Conservation (phyloP, 805 yeast species). For the Isabelozyma rhagii region DNA sequence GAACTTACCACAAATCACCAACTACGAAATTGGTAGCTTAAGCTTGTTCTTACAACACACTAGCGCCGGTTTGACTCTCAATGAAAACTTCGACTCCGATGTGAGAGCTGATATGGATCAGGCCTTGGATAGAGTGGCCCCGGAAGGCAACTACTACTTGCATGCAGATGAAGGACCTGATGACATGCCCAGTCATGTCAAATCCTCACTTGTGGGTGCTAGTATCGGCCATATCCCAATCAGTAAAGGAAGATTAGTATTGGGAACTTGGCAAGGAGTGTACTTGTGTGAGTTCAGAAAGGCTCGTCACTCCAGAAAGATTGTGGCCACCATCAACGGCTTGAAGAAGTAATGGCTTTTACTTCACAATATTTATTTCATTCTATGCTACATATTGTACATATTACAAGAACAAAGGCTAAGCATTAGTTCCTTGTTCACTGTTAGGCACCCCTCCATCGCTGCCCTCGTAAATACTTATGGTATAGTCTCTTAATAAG, state of each 20-base stretch:
- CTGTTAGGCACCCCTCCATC: neutral
- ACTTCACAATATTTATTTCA: neutral
- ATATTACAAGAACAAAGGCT: neutral
- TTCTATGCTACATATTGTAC: no score
- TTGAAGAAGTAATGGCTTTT: slow-evolving; percentile 19
- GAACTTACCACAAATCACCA: slow-evolving; percentile 56
- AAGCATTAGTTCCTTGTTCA: neutral
- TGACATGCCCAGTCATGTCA: slow-evolving; percentile 82
- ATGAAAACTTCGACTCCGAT: slow-evolving; percentile 79
- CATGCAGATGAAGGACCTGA: slow-evolving; percentile 80
- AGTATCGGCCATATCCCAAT: slow-evolving; percentile 62
- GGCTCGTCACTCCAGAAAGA: slow-evolving; percentile 57
- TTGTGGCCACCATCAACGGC: slow-evolving; percentile 76
- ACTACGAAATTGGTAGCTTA: slow-evolving; percentile 60
- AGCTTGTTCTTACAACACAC: slow-evolving; percentile 76
- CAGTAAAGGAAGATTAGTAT: slow-evolving; percentile 58
- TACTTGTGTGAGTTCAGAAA: slow-evolving; percentile 73
- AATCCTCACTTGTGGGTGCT: slow-evolving; percentile 59
- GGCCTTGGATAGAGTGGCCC: slow-evolving; percentile 62
- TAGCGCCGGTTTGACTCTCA: slow-evolving; percentile 71
- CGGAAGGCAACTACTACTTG: slow-evolving; percentile 56
- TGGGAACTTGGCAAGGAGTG: slow-evolving; percentile 87
- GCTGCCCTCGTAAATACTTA: slow-evolving; percentile 15
- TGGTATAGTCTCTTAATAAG: slow-evolving; percentile 34
- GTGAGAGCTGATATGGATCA: slow-evolving; percentile 68